Evolutionary conservation across 2,329 filamentous ascomycete species (phyloP).

Genomic region (Fusarium illudens): DNA sequence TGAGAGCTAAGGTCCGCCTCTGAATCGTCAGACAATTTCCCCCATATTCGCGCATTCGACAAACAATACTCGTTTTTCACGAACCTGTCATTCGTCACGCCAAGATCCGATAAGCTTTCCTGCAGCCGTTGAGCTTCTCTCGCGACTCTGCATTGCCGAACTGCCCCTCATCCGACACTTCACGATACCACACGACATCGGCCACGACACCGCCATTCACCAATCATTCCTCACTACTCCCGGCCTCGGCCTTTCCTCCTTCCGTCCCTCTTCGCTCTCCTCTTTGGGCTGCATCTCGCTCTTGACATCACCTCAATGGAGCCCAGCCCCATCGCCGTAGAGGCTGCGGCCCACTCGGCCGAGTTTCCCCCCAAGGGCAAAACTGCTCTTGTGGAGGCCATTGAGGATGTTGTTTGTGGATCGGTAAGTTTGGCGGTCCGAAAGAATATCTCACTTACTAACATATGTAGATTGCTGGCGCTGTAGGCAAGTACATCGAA

Average conservation of each 20-base stretch:
- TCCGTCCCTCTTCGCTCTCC: not conserved
- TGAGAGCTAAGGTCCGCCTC: not conserved
- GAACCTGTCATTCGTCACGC: not conserved
- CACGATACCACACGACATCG: not conserved
- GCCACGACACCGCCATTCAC: conserved; percentile 7
- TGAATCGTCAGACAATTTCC: not conserved
- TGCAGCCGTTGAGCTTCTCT: not conserved
- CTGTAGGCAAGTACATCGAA: conserved; percentile 94
- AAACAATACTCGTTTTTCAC: not conserved
- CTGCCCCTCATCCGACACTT: conserved; percentile 14
- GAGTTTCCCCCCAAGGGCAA: conserved; percentile 47
- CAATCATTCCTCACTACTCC: not conserved
- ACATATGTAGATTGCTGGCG: conserved; percentile 72
- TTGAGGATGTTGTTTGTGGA: conserved; percentile 89
- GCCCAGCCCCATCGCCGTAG: conserved; percentile 43
- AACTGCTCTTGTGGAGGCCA: conserved; percentile 67
- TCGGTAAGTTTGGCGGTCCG: conserved; percentile 64
- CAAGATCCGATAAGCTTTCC: not conserved
- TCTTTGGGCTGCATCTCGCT: not conserved
- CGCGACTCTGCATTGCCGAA: conserved; percentile 9
- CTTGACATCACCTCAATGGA: conserved; percentile 38
- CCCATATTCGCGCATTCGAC: not conserved
- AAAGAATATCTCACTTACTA: not conserved
- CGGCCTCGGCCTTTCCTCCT: not conserved
- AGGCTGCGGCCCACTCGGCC: conserved; percentile 36